These are phyloP conservation scores for Furcasterigmium sp. DNA, from an alignment of 2,329 filamentous ascomycete genomes.

Conservation along the genomic window DNA sequence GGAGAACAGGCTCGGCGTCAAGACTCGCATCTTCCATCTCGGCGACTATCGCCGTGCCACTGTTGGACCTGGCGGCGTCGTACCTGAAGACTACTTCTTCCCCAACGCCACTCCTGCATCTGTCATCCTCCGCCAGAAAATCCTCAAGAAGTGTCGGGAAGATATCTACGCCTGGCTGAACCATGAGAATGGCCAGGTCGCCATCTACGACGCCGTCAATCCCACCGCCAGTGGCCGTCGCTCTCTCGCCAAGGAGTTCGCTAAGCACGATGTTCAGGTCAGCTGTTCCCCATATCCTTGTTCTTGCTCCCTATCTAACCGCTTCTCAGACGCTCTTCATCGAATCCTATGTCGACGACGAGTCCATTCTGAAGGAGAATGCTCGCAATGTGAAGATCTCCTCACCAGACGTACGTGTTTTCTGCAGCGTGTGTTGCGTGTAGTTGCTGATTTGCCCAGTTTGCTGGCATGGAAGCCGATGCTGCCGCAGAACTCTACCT, in stretches of 20 bases:
- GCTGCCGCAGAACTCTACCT: constrained; percentile 92
- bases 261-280: constrained; percentile 93
- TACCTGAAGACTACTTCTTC: constrained; percentile 97
- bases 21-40: constrained; percentile 95
- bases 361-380: constrained; percentile 91
- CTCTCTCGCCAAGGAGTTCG: constrained; percentile 88
- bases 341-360: constrained; percentile 90
- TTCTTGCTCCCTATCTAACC: background rate
- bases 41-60: constrained; percentile 94
- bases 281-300: background rate
- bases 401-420: constrained; percentile 72
- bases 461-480: constrained; percentile 84
- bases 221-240: constrained; percentile 76
- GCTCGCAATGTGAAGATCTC: constrained; percentile 97
- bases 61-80: constrained; percentile 73
- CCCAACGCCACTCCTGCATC: constrained; percentile 89
- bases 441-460: constrained; percentile 45
- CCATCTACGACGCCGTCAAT: constrained; percentile 98
- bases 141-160: constrained; percentile 93
- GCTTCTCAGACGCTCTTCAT: constrained; percentile 83
- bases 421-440: background rate
- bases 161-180: constrained; percentile 97
- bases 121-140: constrained; percentile 92
- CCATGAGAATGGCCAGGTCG: constrained; percentile 95
- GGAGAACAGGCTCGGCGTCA: constrained; percentile 74